Evolutionary conservation across 495 filamentous ascomycete genomes (phyloP).

Genomic region (Xylaria scruposa): DNA sequence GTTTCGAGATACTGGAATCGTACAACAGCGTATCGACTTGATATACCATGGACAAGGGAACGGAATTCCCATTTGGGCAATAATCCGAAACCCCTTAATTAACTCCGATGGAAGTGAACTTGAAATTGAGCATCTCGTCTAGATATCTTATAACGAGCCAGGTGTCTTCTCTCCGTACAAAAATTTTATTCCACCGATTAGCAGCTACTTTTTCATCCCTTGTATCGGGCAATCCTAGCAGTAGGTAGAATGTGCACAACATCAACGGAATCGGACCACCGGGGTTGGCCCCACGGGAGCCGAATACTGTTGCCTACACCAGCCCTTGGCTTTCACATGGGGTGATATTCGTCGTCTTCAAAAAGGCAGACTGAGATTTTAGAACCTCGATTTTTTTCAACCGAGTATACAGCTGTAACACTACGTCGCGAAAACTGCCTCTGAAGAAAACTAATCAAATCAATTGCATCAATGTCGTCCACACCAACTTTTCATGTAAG

Average conservation of each 20-base stretch:
- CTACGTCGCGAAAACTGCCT: background rate
- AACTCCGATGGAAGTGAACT: background rate
- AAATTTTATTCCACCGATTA: background rate
- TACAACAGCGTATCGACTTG: too few species aligned
- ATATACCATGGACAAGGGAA: too few species aligned
- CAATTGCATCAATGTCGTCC: background rate
- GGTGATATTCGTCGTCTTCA: background rate
- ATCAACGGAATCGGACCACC: background rate
- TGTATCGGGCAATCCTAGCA: background rate
- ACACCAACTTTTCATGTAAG: slow-evolving; percentile 19
- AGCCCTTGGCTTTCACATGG: background rate
- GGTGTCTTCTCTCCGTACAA: background rate
- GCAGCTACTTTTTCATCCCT: background rate
- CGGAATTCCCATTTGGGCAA: background rate
- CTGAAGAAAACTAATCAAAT: background rate
- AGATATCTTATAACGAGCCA: background rate
- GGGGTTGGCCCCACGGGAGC: background rate
- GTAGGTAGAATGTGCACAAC: background rate
- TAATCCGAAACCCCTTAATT: background rate
- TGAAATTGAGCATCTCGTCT: background rate
- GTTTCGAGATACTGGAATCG: background rate
- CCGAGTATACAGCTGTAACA: background rate
- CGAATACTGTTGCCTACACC: background rate
- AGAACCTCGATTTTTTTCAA: background rate
- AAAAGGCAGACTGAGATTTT: background rate